Evolutionary conservation across 2,329 filamentous ascomycete species (phyloP).

Genomic region (Aspergillus spinulosporus): DNA sequence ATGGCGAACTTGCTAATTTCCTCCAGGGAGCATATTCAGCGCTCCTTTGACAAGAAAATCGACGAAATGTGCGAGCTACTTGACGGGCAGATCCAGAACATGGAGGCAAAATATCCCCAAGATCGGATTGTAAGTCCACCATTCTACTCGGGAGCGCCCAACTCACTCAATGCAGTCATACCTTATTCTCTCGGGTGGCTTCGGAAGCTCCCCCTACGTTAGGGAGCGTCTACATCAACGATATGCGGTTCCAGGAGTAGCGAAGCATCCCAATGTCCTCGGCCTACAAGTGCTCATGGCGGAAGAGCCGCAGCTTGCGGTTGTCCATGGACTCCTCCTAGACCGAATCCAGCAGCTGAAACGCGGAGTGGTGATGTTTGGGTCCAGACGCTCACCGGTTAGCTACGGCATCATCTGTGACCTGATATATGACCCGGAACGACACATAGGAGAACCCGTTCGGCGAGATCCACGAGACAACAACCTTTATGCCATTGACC

Average conservation of each 20-base stretch:
- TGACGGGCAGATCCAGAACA: slow-evolving; percentile 28
- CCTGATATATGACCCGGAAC: slow-evolving; percentile 31
- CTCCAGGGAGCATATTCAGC: slow-evolving; percentile 22
- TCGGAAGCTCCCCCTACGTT: slow-evolving; percentile 37
- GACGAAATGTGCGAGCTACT: slow-evolving; percentile 33
- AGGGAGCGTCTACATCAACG: slow-evolving; percentile 26
- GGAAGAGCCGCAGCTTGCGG: slow-evolving; percentile 37
- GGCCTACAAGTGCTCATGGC: slow-evolving; percentile 33
- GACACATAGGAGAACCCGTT: slow-evolving; percentile 31
- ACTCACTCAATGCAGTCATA: slow-evolving; percentile 25
- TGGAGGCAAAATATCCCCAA: slow-evolving; percentile 26
- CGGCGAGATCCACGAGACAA: slow-evolving; percentile 34
- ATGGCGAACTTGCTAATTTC: not conserved
- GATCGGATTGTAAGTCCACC: slow-evolving; percentile 29
- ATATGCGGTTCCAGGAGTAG: slow-evolving; percentile 22
- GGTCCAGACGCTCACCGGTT: slow-evolving; percentile 33
- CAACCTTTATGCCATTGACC: slow-evolving; percentile 32
- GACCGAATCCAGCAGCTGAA: slow-evolving; percentile 36
- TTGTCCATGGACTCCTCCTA: slow-evolving; percentile 37
- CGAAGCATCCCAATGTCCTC: slow-evolving; percentile 20
- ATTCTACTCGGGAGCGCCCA: no score
- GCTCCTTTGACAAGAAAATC: slow-evolving; percentile 27
- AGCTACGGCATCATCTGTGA: slow-evolving; percentile 41
- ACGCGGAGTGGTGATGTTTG: slow-evolving; percentile 30
- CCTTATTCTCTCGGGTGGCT: slow-evolving; percentile 36